These are phyloP conservation scores for Chrysoporthe cubensis DNA, from an alignment of 2,329 filamentous ascomycete species.

Conservation along the genomic window DNA sequence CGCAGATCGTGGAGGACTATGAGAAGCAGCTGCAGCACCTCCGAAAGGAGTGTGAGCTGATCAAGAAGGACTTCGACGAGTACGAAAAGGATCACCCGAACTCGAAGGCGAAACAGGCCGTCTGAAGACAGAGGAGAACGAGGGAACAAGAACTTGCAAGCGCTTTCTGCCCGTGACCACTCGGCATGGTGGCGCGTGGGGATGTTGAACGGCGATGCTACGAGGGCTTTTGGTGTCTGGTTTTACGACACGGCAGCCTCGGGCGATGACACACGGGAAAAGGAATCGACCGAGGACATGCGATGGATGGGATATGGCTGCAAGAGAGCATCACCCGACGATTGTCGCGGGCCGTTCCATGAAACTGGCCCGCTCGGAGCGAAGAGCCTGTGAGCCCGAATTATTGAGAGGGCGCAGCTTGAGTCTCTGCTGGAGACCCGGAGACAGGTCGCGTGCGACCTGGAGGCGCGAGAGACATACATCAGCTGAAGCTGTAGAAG, in stretches of 20 bases:
- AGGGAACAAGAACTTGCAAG: background rate
- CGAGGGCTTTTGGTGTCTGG: background rate
- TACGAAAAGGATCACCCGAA: conserved; percentile 55
- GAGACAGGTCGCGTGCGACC: background rate
- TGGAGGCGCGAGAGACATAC: background rate
- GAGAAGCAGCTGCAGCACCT: conserved; percentile 79
- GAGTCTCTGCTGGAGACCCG: background rate
- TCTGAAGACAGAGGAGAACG: background rate
- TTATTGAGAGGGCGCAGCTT: background rate
- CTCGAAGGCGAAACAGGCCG: conserved; percentile 5
- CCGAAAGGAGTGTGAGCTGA: conserved; percentile 70
- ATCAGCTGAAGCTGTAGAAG: background rate
- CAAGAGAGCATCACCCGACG: background rate
- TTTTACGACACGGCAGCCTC: background rate
- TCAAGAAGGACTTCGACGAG: conserved; percentile 60
- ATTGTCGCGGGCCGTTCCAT: background rate
- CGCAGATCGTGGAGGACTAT: conserved; percentile 77
- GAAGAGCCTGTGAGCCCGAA: background rate
- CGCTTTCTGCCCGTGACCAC: too few species aligned
- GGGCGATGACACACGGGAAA: background rate
- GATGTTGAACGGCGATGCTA: background rate
- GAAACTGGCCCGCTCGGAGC: background rate
- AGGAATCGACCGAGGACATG: background rate
- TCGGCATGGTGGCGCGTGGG: background rate
- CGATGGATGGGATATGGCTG: background rate